phyloP scores from a whole-genome alignment of 108 stramenopile genomes.

The Stephanodiscus minutulus region DNA sequence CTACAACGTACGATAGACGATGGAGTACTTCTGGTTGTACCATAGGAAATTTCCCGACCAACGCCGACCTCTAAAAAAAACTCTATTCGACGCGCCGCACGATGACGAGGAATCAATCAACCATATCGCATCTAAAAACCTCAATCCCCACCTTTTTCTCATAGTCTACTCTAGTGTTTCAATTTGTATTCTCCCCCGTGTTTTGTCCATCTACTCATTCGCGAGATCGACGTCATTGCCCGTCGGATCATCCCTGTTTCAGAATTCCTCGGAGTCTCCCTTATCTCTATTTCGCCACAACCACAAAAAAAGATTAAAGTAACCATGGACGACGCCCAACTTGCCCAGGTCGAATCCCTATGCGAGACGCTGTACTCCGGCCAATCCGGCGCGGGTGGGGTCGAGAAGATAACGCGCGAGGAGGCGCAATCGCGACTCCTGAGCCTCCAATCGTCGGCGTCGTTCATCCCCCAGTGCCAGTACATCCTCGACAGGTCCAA shows the following conservation, averaged over 20 bases:
- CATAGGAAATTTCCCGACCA: no score
- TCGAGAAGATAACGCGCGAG: slow-evolving; percentile 63
- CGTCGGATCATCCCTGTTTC: background rate
- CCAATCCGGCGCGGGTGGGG: slow-evolving; percentile 50
- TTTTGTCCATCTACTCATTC: no score
- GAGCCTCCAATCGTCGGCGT: slow-evolving; percentile 88
- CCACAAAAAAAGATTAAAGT: background rate
- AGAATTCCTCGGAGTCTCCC: no score
- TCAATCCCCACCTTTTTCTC: no score
- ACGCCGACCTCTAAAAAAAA: no score
- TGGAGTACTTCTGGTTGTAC: no score
- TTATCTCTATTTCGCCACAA: background rate
- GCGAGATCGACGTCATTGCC: background rate
- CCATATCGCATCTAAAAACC: no score
- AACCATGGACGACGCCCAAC: slow-evolving; percentile 90
- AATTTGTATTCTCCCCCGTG: no score
- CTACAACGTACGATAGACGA: no score
- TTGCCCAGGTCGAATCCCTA: slow-evolving; percentile 92
- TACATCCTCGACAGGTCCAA: slow-evolving; percentile 94
- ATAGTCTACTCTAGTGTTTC: no score
- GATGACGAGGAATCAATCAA: no score
- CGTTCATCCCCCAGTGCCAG: slow-evolving; percentile 97
- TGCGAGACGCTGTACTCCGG: slow-evolving; percentile 94
- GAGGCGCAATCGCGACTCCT: slow-evolving; percentile 91
- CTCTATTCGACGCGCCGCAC: no score